Evolutionary conservation across 2,329 filamentous ascomycete genomes (phyloP).

Genomic region (Massarina eburnea): DNA sequence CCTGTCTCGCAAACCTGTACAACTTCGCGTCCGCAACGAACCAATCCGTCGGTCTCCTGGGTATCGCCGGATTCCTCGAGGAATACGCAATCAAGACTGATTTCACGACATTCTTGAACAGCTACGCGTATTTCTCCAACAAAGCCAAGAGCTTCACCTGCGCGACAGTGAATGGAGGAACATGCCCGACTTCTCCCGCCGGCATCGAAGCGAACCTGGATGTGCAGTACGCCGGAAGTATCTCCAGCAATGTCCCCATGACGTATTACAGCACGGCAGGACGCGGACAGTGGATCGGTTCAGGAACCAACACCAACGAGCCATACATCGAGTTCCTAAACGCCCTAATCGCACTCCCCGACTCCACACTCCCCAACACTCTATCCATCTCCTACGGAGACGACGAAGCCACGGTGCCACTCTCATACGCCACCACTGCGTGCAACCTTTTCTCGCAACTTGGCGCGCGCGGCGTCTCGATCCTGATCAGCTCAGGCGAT

Average conservation of each 20-base stretch:
- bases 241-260: slow-evolving; percentile 58
- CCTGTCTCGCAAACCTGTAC: slow-evolving; percentile 47
- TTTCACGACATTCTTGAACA: slow-evolving; percentile 57
- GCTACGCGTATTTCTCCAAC: slow-evolving; percentile 46
- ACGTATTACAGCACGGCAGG: slow-evolving; percentile 64
- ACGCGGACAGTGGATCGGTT: slow-evolving; percentile 53
- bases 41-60: slow-evolving; percentile 57
- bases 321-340: slow-evolving; percentile 67
- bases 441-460: slow-evolving; percentile 67
- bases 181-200: slow-evolving; percentile 50
- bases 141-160: slow-evolving; percentile 57
- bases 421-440: slow-evolving; percentile 62
- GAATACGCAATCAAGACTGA: slow-evolving; percentile 58
- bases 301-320: slow-evolving; percentile 62
- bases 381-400: slow-evolving; percentile 69
- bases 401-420: slow-evolving; percentile 64
- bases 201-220: slow-evolving; percentile 65
- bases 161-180: slow-evolving; percentile 58
- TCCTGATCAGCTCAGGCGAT: slow-evolving; percentile 67
- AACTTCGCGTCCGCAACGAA: slow-evolving; percentile 53
- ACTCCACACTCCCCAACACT: slow-evolving; percentile 62
- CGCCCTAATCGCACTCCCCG: slow-evolving; percentile 53
- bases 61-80: slow-evolving; percentile 53
- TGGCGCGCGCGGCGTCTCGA: slow-evolving; percentile 65
- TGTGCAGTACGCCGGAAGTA: slow-evolving; percentile 60